Percentiles rank a stretch among this genome's conserved stretches.
phyloP scores from a whole-genome alignment of 1,139 yeast genomes.

The Meyerozyma elateridarum region DNA sequence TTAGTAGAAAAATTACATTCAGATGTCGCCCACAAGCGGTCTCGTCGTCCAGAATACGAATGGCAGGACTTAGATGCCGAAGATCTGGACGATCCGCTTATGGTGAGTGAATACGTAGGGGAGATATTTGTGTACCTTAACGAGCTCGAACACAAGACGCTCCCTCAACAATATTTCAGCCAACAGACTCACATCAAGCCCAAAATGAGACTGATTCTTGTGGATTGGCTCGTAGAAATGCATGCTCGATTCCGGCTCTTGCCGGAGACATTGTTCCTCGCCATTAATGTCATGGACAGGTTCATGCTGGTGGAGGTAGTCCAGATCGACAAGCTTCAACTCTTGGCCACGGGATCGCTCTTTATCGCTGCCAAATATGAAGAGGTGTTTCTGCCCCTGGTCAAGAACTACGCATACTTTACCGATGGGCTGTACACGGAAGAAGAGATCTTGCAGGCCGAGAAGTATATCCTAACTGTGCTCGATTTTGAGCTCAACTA shows the following conservation, averaged over 20 bases:
- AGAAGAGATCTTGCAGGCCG: conserved; percentile 84
- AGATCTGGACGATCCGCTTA: conserved; percentile 85
- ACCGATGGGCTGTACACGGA: conserved; percentile 82
- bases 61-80: conserved; percentile 95
- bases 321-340: conserved; percentile 78
- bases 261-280: conserved; percentile 87
- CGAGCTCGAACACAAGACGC: conserved; percentile 66
- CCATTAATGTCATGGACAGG: conserved; percentile 87
- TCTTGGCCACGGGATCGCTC: conserved; percentile 84
- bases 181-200: conserved; percentile 78
- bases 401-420: conserved; percentile 81
- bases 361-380: conserved; percentile 95
- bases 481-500: conserved; percentile 77
- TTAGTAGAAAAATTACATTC: conserved; percentile 41
- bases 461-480: conserved; percentile 72
- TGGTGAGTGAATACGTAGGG: conserved; percentile 90
- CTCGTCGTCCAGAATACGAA: conserved; percentile 44
- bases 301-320: conserved; percentile 79
- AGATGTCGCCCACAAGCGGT: conserved; percentile 25
- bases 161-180: conserved; percentile 73
- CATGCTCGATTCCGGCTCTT: conserved; percentile 80
- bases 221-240: conserved; percentile 94
- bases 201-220: conserved; percentile 81
- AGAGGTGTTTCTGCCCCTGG: conserved; percentile 89
- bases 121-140: conserved; percentile 82